phyloP scores from a whole-genome alignment of 345 rosid species.

The Sonneratia alba region DNA sequence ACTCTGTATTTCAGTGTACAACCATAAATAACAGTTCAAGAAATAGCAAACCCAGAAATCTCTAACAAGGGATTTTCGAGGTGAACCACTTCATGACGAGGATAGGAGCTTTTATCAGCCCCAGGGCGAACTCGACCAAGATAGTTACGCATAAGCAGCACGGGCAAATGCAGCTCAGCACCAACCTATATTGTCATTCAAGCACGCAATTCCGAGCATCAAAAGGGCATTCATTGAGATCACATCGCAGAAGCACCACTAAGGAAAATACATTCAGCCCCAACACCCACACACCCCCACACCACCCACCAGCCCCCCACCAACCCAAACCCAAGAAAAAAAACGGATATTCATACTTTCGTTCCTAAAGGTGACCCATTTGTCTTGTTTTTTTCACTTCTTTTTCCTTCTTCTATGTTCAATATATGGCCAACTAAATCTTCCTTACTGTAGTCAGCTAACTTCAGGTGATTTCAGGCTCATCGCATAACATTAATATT shows the following conservation, averaged over 20 bases:
- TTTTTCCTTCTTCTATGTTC: background rate
- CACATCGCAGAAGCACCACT: no score
- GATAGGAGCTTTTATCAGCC: constrained; percentile 56
- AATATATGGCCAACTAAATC: no score
- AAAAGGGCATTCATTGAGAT: background rate
- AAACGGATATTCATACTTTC: no score
- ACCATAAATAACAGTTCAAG: no score
- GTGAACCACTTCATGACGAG: constrained; percentile 56
- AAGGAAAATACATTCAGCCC: no score
- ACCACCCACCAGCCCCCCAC: no score
- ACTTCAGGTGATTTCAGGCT: background rate
- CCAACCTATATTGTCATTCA: constrained; percentile 26
- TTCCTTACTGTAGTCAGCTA: no score
- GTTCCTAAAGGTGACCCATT: no score
- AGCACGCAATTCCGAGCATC: background rate
- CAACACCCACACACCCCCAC: no score
- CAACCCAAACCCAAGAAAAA: no score
- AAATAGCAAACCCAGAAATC: background rate
- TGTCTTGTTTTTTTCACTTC: no score
- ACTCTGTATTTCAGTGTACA: no score
- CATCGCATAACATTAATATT: background rate
- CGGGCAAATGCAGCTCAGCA: constrained; percentile 48
- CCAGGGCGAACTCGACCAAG: constrained; percentile 44
- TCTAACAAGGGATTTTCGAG: constrained; percentile 55
- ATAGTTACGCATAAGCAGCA: constrained; percentile 58